Conservation (phyloP, 192 early-diverging fungal species). For the Coemansia sp. region DNA sequence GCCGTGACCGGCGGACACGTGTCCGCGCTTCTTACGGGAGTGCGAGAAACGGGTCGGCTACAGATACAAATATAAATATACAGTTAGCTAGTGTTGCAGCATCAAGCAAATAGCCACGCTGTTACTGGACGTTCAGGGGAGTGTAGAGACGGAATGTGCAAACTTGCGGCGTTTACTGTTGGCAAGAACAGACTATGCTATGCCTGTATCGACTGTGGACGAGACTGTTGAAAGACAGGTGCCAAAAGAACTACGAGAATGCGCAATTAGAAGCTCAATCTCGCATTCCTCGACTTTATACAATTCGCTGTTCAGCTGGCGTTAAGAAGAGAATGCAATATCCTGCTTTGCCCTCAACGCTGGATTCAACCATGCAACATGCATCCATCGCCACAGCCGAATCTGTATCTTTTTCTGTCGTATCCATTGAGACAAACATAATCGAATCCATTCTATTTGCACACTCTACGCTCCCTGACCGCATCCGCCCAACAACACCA, state of each 20-base stretch:
- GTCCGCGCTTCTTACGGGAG: constrained; percentile 90
- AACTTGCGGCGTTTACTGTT: neutral
- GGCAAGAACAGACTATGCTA: no score
- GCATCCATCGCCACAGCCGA: constrained; percentile 4
- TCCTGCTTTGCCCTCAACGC: neutral
- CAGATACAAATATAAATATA: neutral
- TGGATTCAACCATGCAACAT: neutral
- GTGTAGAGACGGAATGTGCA: neutral
- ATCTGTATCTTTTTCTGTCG: neutral
- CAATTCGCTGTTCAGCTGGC: neutral
- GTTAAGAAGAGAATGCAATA: neutral
- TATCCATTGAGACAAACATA: neutral
- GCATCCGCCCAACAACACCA: constrained; percentile 4
- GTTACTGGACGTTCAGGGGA: neutral
- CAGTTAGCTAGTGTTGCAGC: neutral
- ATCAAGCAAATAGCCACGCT: no score
- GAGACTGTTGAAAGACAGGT: neutral
- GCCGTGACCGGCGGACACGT: constrained; percentile 99
- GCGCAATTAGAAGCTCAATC: neutral
- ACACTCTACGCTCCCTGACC: neutral
- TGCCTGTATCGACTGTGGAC: neutral
- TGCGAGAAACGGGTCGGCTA: constrained; percentile 59
- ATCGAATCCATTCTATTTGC: constrained; percentile 3
- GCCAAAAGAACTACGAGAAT: neutral
- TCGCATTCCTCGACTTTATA: neutral